Base-by-base conservation (phyloP, 2,329 filamentous ascomycete species). In the Colletotrichum melonis region DNA sequence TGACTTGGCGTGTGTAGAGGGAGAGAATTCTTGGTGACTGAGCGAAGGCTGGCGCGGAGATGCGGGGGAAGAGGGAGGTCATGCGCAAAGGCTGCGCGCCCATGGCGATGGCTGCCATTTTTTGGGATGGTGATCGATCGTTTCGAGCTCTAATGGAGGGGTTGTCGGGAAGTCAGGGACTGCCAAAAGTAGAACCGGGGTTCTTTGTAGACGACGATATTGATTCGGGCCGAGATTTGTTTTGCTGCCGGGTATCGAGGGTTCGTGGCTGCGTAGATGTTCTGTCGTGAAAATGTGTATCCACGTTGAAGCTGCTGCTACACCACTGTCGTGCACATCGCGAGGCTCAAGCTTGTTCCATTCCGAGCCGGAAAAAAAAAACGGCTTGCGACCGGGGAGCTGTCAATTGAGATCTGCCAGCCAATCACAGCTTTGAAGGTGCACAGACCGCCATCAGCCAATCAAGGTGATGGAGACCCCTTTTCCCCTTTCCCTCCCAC, bases 31-130 rank as follows among this genome's bases (percentile, higher is more conserved):
- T 82, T 60, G 85, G 83, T 32, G 85, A 81, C 28, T 82, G 80
- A 72, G 84, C 80, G 65, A 84, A 79, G 59, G 81, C 81, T 71
- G 84, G 79, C 58, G 85, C 80, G 59, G 86, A 84, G 59, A 91
- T 81, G 74, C 88, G 86, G 63, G 91, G 90, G 70, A 93, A 82
- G 75, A 93, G 86, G 60, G 88, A 83, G 26, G 86, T 11, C 19
- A 70, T 64, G 30, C 74, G 74, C 58, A 75, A 64, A 57, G 72
- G 74, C 49, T 67, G 74, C 62, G 67, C 71, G 7, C 62, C 75
- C 57, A 79, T 77, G 46, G 60, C 67, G 67, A 78, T 64, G 66
- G 82, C 82, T 60, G 87, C 87, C 88, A 90, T 89, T 66, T 76
- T 49, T 49, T n/a, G 82, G 78, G 77, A 54, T 60, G 56, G 22